Evolutionary conservation across 2,329 filamentous ascomycete species (phyloP), one percentile per base, ranked within the genome.

Genomic region (Celoporthe dispersa): DNA sequence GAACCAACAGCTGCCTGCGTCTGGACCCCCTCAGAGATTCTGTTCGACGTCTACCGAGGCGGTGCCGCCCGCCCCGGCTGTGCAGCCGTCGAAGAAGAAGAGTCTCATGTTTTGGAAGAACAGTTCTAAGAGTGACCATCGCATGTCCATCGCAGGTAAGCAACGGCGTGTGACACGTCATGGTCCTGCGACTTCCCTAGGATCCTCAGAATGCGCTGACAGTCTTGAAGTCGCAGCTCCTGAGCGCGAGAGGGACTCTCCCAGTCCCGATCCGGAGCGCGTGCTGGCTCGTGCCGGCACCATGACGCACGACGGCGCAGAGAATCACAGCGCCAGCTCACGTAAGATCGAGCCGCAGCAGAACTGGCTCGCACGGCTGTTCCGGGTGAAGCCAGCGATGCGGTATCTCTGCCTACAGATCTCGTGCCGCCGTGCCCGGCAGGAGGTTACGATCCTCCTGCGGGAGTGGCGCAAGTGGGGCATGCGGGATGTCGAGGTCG

Each of bases 321-420:
- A 79, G 39, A 79, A 78, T 70, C 79, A 79, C 81, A 81, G 72
- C 78, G 14, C 41, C 44, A 53, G 41, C n/a, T 48, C 67, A 14
- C 85, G 86, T 69, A 86, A 85, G 80, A 92, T 87, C 76, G 90
- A 89, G 72, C 86, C 89, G 39, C 91, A 90, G 77, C 90, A 94
- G 76, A 97, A 92, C 75, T 98, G 95, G 94, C 87, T 98, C 67
- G 91, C 93, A 39, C 92, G 93, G 22, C 88, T 98, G 61, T 93
- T 98, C 82, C 90, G 94, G 68, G 91, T 98, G 77, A 97, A 96
- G 78, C 95, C 95, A 1, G 92, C 91, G 0, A 91, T 85, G 22
- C 88, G 89, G 73, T 86, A 92, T 37, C 80, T 98, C 22, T 96
- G 94, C 78, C 90, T 98, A 78, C 86, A 86, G 3, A 85, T 94